These are phyloP conservation scores for Leishmania arabica DNA, from an alignment of 208 protist genomes.

Conservation along the genomic window DNA sequence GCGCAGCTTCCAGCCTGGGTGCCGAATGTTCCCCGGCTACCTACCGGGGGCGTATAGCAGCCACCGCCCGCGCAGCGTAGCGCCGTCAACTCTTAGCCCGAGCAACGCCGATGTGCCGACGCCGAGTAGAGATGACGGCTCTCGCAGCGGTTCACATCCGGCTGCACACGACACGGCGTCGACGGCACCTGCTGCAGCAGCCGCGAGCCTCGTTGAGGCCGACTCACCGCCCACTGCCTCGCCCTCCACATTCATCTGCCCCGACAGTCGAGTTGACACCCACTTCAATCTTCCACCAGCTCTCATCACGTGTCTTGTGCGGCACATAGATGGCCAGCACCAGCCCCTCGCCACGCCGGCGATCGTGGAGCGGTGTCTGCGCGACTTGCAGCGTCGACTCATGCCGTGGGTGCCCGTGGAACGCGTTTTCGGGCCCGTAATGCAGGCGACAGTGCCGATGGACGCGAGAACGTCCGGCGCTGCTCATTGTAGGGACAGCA, in stretches of 20 bases:
- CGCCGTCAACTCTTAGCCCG: background rate
- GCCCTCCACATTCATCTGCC: background rate
- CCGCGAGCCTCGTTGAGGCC: background rate
- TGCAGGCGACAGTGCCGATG: constrained; percentile 6
- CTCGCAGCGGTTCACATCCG: background rate
- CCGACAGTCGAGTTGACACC: constrained; percentile 8
- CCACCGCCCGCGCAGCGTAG: background rate
- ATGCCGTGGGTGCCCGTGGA: constrained; percentile 37
- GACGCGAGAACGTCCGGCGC: background rate
- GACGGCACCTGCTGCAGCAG: background rate
- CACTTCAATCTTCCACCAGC: constrained; percentile 42
- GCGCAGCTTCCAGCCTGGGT: background rate
- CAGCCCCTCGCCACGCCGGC: constrained; percentile 51
- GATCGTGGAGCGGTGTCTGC: constrained; percentile 58
- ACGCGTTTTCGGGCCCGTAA: constrained; percentile 32
- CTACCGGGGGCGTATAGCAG: background rate
- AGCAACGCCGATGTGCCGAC: background rate
- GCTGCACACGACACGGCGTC: background rate
- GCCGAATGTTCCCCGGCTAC: constrained; percentile 3
- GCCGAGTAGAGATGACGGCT: background rate
- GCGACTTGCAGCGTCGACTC: constrained; percentile 63
- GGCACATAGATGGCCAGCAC: constrained; percentile 52
- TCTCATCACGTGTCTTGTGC: constrained; percentile 68
- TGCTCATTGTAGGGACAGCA: background rate
- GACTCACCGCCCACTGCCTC: background rate